phyloP scores from a whole-genome alignment of 148 eudicot genomes.

The Rhododendron mucronatum region DNA sequence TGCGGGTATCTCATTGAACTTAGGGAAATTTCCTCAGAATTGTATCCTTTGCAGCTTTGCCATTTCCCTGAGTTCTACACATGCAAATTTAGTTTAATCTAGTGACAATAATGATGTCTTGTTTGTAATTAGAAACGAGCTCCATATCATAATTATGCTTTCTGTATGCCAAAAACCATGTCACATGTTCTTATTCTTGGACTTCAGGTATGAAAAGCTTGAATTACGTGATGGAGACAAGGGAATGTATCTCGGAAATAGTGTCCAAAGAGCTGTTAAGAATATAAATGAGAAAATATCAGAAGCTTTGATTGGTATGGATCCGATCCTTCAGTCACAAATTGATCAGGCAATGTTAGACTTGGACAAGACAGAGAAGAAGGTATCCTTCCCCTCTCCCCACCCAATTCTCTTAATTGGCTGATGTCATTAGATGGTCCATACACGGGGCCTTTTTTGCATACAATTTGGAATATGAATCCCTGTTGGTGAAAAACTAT shows the following conservation, averaged over 20 bases:
- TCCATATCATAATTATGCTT: background rate
- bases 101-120: background rate
- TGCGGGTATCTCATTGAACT: background rate
- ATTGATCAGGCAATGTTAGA: constrained; percentile 97
- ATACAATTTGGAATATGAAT: background rate
- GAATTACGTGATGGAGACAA: constrained; percentile 95
- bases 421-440: background rate
- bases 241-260: constrained; percentile 71
- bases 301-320: constrained; percentile 96
- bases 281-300: constrained; percentile 91
- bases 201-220: constrained; percentile 78
- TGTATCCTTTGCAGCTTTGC: background rate
- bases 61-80: background rate
- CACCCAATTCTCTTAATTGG: background rate
- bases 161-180: background rate
- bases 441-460: background rate
- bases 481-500: background rate
- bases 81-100: background rate
- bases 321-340: constrained; percentile 91
- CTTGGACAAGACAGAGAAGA: constrained; percentile 94
- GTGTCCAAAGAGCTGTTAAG: constrained; percentile 80
- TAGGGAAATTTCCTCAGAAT: background rate
- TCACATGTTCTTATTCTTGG: background rate
- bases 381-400: constrained; percentile 40
- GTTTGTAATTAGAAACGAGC: background rate